These are phyloP conservation scores for Aspergillus sp. DNA, from an alignment of 2,329 filamentous ascomycete genomes.

Conservation along the genomic window DNA sequence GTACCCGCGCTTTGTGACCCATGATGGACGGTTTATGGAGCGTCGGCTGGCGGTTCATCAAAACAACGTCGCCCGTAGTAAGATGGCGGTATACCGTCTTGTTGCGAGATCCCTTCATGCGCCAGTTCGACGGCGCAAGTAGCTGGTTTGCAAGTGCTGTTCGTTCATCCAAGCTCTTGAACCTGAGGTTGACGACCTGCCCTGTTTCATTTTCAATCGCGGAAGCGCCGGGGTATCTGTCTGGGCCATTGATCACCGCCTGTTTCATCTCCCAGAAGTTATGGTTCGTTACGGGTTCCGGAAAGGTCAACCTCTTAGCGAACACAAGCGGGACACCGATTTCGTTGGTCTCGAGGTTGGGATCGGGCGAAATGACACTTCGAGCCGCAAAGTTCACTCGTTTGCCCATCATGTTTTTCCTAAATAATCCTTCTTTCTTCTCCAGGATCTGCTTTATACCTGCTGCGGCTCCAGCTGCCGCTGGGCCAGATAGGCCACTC, in stretches of 20 bases:
- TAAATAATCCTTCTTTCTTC: conserved; percentile 96
- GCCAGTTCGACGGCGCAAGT: conserved; percentile 69
- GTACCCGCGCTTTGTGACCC: conserved; percentile 85
- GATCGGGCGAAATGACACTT: conserved; percentile 95
- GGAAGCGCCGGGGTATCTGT: conserved; percentile 87
- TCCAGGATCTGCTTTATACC: conserved; percentile 97
- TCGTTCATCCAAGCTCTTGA: conserved; percentile 80
- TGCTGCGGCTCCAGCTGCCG: conserved; percentile 71
- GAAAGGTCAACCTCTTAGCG: conserved; percentile 89
- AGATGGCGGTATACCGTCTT: conserved; percentile 97
- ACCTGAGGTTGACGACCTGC: conserved; percentile 75
- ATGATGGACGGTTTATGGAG: conserved; percentile 98
- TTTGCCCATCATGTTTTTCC: conserved; percentile 99
- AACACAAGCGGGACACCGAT: conserved; percentile 98
- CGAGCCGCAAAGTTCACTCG: conserved; percentile 96
- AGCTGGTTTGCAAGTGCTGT: conserved; percentile 86
- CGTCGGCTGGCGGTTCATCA: conserved; percentile 98
- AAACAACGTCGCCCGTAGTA: conserved; percentile 89
- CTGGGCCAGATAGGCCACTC: conserved; percentile 69
- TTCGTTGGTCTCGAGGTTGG: conserved; percentile 97
- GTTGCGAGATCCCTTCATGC: conserved; percentile 65
- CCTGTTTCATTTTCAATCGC: conserved; percentile 95
- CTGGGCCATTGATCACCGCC: conserved; percentile 86
- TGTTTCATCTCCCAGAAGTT: conserved; percentile 95
- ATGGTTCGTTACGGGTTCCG: conserved; percentile 92